Conservation (phyloP, 2,329 filamentous ascomycete genomes). For the Penicillium sp. region DNA sequence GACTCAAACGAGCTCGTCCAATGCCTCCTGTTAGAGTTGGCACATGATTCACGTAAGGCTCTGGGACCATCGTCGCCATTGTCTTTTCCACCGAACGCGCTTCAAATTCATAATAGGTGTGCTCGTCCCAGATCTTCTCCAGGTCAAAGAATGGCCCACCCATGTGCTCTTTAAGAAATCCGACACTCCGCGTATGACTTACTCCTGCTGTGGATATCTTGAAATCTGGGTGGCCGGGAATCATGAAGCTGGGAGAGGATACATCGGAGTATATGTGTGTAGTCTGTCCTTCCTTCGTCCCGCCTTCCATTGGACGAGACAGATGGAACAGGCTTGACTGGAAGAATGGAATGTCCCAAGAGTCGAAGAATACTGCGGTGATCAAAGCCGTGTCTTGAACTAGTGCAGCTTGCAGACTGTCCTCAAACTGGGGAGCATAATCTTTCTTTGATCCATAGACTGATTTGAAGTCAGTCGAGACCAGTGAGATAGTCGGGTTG, state of each 20-base stretch:
- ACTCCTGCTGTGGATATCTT: conserved; percentile 56
- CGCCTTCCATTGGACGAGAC: conserved; percentile 6
- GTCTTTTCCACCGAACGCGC: conserved; percentile 67
- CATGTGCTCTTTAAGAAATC: conserved; percentile 63
- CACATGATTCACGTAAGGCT: conserved; percentile 77
- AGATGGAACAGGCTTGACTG: conserved; percentile 18
- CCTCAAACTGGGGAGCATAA: conserved; percentile 19
- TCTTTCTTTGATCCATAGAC: conserved; percentile 28
- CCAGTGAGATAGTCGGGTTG: background rate
- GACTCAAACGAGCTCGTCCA: conserved; percentile 60
- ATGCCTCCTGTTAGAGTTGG: conserved; percentile 70
- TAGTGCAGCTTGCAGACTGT: conserved; percentile 7
- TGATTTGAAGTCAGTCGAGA: conserved; percentile 4
- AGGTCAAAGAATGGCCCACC: conserved; percentile 69
- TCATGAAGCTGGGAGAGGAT: conserved; percentile 45
- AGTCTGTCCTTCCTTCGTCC: background rate
- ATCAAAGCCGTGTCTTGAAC: conserved; percentile 1
- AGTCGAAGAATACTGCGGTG: conserved; percentile 21
- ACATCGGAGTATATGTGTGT: conserved; percentile 48
- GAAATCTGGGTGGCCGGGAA: conserved; percentile 54
- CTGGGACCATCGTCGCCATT: conserved; percentile 77
- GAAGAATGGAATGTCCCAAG: conserved; percentile 9
- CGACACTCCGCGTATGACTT: conserved; percentile 64
- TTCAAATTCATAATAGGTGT: conserved; percentile 69
- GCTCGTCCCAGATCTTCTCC: conserved; percentile 76